Evolutionary conservation across 257 asterid genomes (phyloP).

Genomic region (Solanum microdontum): DNA sequence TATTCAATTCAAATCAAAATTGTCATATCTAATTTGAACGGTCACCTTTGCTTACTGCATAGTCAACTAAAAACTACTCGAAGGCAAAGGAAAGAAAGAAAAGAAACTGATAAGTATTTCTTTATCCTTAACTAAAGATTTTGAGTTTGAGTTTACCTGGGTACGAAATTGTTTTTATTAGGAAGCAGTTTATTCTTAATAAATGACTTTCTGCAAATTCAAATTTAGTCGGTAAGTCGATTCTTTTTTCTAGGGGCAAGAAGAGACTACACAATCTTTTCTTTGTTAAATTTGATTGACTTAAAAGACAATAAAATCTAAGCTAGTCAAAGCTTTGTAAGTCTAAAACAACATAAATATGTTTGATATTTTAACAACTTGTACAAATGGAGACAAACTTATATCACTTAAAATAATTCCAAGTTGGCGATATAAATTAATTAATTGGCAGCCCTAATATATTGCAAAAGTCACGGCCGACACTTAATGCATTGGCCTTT

Average conservation of each 20-base stretch:
- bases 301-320: neutral
- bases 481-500: neutral
- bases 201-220: accelerated
- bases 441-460: neutral
- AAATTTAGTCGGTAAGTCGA: neutral
- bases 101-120: neutral
- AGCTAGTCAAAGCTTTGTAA: neutral
- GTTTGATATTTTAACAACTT: neutral
- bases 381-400: neutral
- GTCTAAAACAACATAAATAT: neutral
- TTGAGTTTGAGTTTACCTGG: accelerated
- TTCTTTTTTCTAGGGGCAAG: neutral
- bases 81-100: neutral
- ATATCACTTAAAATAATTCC: neutral
- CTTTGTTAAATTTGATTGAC: neutral
- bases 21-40: neutral
- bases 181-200: accelerated
- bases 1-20: no score
- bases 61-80: neutral
- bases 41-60: neutral
- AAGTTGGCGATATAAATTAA: neutral
- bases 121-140: accelerated
- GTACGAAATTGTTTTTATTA: accelerated
- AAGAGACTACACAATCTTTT: neutral
- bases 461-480: neutral